phyloP scores from a whole-genome alignment of 306 rosid species.

The Aeschynomene evenia region DNA sequence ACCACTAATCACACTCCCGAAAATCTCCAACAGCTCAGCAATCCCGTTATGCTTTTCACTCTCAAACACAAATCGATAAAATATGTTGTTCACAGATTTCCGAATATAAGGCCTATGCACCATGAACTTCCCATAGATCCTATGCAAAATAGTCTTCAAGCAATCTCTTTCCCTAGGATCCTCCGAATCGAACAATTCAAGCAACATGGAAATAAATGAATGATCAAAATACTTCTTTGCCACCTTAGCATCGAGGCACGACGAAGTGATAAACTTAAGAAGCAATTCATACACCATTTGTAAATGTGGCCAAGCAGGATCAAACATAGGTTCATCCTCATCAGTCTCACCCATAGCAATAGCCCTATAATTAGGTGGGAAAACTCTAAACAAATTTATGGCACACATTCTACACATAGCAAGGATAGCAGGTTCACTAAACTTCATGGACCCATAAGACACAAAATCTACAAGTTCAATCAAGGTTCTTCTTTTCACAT shows the following conservation, averaged over 20 bases:
- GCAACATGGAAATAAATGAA: constrained; percentile 39
- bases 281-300: constrained; percentile 48
- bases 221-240: constrained; percentile 48
- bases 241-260: constrained; percentile 41
- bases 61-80: constrained; percentile 42
- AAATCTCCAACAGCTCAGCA: constrained; percentile 49
- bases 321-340: constrained; percentile 46
- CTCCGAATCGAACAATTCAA: constrained; percentile 46
- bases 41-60: constrained; percentile 44
- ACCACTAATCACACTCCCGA: constrained; percentile 47
- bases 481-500: constrained; percentile 43
- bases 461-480: constrained; percentile 52
- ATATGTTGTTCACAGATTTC: constrained; percentile 42
- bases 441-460: constrained; percentile 35
- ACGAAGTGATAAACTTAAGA: constrained; percentile 40
- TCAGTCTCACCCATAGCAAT: constrained; percentile 39
- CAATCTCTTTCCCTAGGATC: constrained; percentile 54
- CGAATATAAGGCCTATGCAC: constrained; percentile 49
- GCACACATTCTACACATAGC: constrained; percentile 52
- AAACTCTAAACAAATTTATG: constrained; percentile 43
- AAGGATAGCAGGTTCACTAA: constrained; percentile 46
- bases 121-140: constrained; percentile 53
- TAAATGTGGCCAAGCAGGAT: constrained; percentile 51
- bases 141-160: constrained; percentile 46
- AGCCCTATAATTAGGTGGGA: constrained; percentile 43